Conservation (phyloP, 305 asterid genomes). For the Fraxinus floribunda region DNA sequence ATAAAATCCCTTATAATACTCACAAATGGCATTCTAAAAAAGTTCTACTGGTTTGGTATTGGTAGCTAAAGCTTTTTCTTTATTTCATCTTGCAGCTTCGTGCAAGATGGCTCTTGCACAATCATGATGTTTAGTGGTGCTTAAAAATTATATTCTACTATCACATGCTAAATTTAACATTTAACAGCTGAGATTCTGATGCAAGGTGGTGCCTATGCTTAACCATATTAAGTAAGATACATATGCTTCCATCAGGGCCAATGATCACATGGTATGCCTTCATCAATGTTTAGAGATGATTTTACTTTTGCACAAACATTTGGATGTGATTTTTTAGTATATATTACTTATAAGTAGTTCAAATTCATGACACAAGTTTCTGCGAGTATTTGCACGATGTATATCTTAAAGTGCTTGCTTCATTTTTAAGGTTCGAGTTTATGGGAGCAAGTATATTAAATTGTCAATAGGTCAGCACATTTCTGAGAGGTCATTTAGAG, state of each 20-base stretch:
- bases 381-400: slow-evolving; percentile 11
- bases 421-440: neutral
- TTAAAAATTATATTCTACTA: slow-evolving; percentile 39
- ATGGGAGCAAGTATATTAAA: slow-evolving; percentile 1
- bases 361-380: neutral
- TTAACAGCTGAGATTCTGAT: slow-evolving; percentile 20
- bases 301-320: slow-evolving; percentile 18
- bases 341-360: slow-evolving; percentile 13
- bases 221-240: slow-evolving; percentile 28
- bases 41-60: neutral
- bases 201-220: slow-evolving; percentile 28
- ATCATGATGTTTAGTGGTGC: slow-evolving; percentile 51
- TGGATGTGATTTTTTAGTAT: slow-evolving; percentile 20
- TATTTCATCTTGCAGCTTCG: slow-evolving; percentile 60
- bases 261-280: slow-evolving; percentile 35
- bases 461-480: neutral
- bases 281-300: slow-evolving; percentile 26
- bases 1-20: no score
- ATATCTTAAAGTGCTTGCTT: neutral
- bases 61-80: slow-evolving; percentile 16
- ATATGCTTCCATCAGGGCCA: slow-evolving; percentile 26
- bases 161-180: slow-evolving; percentile 23
- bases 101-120: slow-evolving; percentile 58
- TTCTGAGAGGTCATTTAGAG: neutral
- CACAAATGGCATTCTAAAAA: neutral